Conservation (phyloP, 495 filamentous ascomycete species). For the Talaromyces proteolyticus region DNA sequence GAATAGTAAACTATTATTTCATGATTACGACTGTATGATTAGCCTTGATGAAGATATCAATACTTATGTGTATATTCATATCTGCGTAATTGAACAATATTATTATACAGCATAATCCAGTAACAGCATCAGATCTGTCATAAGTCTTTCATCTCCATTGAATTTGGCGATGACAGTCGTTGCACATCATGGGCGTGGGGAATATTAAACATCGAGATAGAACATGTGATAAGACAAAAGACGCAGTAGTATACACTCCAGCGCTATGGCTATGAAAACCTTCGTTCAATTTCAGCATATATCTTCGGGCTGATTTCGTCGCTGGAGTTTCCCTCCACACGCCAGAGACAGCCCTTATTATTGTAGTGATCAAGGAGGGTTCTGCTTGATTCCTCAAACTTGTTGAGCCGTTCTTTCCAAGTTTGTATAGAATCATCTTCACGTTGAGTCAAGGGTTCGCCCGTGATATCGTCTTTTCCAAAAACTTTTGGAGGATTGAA, state of each 20-base stretch:
- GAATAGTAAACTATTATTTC: neutral
- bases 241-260: constrained; percentile 8
- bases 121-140: too few species aligned
- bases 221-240: neutral
- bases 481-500: constrained; percentile 80
- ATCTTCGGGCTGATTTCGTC: constrained; percentile 91
- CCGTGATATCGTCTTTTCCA: constrained; percentile 86
- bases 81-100: neutral
- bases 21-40: neutral
- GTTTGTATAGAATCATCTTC: constrained; percentile 82
- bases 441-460: constrained; percentile 76
- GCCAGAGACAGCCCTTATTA: constrained; percentile 78
- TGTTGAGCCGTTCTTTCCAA: constrained; percentile 70
- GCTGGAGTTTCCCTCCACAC: constrained; percentile 78
- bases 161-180: neutral
- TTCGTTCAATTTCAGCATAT: constrained; percentile 67
- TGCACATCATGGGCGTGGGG: neutral
- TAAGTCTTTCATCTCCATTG: too few species aligned
- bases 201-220: too few species aligned
- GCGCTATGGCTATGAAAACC: constrained; percentile 49
- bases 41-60: too few species aligned
- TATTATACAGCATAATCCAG: neutral
- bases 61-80: too few species aligned
- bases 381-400: constrained; percentile 81
- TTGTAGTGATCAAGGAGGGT: constrained; percentile 87